Percentiles rank a stretch among this genome's conserved stretches.
phyloP scores from a whole-genome alignment of 176 grass and related monocot genomes.

The Areca catechu region DNA sequence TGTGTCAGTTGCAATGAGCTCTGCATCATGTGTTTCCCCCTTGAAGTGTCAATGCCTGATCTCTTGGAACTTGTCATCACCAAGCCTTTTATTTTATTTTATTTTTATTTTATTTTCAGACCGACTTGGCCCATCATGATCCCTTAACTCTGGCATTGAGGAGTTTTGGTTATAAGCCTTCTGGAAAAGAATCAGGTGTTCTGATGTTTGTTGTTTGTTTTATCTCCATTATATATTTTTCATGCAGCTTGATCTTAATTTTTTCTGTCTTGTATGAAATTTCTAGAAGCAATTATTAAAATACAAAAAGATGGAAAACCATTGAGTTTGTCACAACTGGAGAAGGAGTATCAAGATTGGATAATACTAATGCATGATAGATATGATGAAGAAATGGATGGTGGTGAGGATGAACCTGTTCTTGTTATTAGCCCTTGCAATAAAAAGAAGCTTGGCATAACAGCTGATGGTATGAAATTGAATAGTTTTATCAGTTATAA shows the following conservation, averaged over 20 bases:
- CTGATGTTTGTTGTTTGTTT: not conserved
- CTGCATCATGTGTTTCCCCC: too few species aligned
- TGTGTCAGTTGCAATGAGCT: too few species aligned
- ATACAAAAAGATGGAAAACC: conserved; percentile 18
- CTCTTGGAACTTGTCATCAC: too few species aligned
- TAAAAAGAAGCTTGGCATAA: conserved; percentile 42
- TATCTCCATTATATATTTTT: not conserved
- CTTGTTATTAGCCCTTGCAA: conserved; percentile 26
- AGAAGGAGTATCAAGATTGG: conserved; percentile 35
- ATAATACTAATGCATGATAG: conserved; percentile 39
- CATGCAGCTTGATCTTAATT: conserved; percentile 7
- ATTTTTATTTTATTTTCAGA: conserved; percentile 30
- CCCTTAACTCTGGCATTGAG: conserved; percentile 33
- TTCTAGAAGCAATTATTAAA: conserved; percentile 23
- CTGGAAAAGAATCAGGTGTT: conserved; percentile 25
- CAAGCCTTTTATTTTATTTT: not conserved
- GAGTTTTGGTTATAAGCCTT: conserved; percentile 21
- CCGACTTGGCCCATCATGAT: conserved; percentile 38
- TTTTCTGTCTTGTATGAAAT: conserved; percentile 4
- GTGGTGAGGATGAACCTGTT: conserved; percentile 25
- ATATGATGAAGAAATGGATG: conserved; percentile 45
- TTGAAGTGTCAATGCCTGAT: too few species aligned
- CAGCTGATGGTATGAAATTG: conserved; percentile 26
- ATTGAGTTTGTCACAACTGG: conserved; percentile 19
- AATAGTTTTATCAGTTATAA: too few species aligned